Base-by-base conservation (phyloP, 306 rosid species). In the Fragaria iinumae region DNA sequence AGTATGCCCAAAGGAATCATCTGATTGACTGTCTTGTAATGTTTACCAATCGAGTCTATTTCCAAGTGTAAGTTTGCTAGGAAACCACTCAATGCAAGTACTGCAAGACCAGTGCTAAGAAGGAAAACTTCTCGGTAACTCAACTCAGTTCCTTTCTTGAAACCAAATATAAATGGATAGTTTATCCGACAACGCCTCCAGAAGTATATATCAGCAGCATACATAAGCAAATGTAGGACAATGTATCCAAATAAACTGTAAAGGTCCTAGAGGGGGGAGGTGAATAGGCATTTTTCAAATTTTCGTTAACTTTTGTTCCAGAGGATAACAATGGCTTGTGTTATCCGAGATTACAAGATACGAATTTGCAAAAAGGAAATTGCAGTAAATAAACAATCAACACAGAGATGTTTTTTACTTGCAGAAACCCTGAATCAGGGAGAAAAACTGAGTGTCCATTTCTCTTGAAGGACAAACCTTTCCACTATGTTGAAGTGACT, bases 161-260 rank as follows among this genome's bases (percentile, higher is more conserved):
- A 84, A 76, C 94, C 91, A 67, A 93, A 93, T 77, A 93, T 79
- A 89, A 88, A 93, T 27, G 88, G 90, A 81, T 90, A 85, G 78
- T 93, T 93, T 83, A 93, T 72, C 50, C 79, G 83, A 79, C 82
- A 88, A n/a, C 80, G 79, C 88, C 86, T 85, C 98, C 94, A 89
- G 74, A 84, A 90, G 73, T 84, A 86, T 29, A 87, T 81, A 83
- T 86, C 74, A 70, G 83, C 87, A n/a, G 90, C 92, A 84, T 86
- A 89, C 89, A 88, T 73, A 77, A 90, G 87, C 91, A 93, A 78
- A 79, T 90, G 98, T 5, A 89, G 89, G 59, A 87, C 81, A 68
- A 83, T 62, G 69, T 82, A 89, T 79, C 87, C 91, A 86, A 89
- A 89, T 44, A 89, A 59, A 82, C 98, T 25, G 25, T 25, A 25